Evolutionary conservation across 192 early-diverging fungal species (phyloP).

Genomic region (Linnemannia exigua): DNA sequence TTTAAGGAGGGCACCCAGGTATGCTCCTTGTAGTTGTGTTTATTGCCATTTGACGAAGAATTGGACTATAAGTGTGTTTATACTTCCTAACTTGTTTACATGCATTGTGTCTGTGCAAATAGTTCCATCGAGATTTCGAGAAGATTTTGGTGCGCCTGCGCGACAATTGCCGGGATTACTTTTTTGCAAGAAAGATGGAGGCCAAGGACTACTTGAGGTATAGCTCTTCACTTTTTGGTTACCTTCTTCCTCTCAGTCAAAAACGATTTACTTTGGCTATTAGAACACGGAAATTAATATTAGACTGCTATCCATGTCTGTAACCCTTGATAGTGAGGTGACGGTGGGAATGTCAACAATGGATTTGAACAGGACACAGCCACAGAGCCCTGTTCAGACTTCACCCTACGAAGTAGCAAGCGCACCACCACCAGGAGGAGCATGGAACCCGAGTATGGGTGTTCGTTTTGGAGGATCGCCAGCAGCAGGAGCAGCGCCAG

Average conservation of each 20-base stretch:
- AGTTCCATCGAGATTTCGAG: constrained; percentile 68
- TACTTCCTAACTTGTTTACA: not conserved
- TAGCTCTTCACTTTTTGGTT: not conserved
- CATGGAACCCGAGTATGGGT: constrained; percentile 35
- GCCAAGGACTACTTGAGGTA: constrained; percentile 67
- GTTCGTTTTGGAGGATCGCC: constrained; percentile 31
- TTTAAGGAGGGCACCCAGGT: constrained; percentile 84
- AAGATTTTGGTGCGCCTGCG: constrained; percentile 71
- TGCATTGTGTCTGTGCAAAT: not conserved
- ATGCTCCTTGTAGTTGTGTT: not conserved
- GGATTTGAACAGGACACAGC: constrained; percentile 34
- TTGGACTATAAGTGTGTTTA: not conserved
- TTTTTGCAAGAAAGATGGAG: constrained; percentile 77
- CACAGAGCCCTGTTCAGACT: constrained; percentile 15
- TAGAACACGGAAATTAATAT: not conserved
- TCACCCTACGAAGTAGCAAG: constrained; percentile 37
- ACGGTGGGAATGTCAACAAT: constrained; percentile 33
- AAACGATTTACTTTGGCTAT: not conserved
- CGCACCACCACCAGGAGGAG: constrained; percentile 27
- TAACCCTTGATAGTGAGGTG: constrained; percentile 24
- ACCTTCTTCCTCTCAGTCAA: not conserved
- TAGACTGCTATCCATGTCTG: not conserved
- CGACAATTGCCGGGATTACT: constrained; percentile 78
- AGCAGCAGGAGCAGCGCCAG: not conserved
- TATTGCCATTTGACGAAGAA: not conserved